phyloP scores from a whole-genome alignment of 176 grass and related monocot species.

The Miscanthus lutarioriparius region DNA sequence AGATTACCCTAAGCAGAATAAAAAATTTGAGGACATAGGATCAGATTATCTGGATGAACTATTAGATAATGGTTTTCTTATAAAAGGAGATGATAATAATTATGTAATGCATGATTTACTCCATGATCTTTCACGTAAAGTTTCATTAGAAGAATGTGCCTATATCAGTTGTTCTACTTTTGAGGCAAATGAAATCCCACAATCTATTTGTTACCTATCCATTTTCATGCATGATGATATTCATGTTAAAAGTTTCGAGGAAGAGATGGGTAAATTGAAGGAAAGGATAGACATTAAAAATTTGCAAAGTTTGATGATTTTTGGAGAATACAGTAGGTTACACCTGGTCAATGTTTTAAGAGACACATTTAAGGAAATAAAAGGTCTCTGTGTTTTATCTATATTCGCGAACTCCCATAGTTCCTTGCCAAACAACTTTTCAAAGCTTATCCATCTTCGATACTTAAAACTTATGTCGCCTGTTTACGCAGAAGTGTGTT shows the following conservation, averaged over 20 bases:
- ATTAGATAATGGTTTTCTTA: neutral
- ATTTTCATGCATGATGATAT: neutral
- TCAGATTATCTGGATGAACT: neutral
- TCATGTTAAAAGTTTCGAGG: rapidly evolving
- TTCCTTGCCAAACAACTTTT: neutral
- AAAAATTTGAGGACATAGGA: neutral
- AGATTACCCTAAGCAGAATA: rapidly evolving
- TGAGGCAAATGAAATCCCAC: neutral
- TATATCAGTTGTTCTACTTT: neutral
- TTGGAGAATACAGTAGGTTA: neutral
- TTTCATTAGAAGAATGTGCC: neutral
- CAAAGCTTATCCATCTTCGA: no score
- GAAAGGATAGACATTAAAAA: neutral
- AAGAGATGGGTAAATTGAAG: neutral
- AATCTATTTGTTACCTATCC: neutral
- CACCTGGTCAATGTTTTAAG: neutral
- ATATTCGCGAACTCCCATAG: neutral
- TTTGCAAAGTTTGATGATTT: neutral
- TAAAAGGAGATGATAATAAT: neutral
- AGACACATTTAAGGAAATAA: neutral
- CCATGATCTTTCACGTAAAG: neutral
- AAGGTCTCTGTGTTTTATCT: neutral
- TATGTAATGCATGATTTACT: neutral
- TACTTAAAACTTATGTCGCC: neutral
- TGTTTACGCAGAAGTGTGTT: neutral